Percentiles rank a stretch among this genome's conserved stretches.
These are phyloP conservation scores for Dioszegia crocea DNA, from an alignment of 768 basidiomycete genomes.

Conservation along the genomic window DNA sequence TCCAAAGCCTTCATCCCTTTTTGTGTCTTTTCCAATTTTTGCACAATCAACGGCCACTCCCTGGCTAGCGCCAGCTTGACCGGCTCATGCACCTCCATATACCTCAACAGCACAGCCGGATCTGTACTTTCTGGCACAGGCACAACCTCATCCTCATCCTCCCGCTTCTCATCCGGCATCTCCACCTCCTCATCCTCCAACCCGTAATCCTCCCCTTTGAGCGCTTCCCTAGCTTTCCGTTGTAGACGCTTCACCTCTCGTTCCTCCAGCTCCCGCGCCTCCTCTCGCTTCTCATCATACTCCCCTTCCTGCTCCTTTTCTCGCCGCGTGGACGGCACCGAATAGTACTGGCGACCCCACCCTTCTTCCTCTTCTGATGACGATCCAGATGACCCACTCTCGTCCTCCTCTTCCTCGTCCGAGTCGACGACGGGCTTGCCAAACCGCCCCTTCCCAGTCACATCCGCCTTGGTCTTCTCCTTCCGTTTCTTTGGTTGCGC, in stretches of 20 bases:
- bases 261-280: conserved; percentile 80
- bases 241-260: conserved; percentile 79
- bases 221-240: conserved; percentile 63
- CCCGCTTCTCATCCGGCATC: neutral
- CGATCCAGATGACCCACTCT: conserved; percentile 14
- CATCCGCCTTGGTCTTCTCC: conserved; percentile 26
- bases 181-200: conserved; percentile 51
- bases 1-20: conserved; percentile 45
- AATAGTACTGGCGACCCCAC: conserved; percentile 85
- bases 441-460: conserved; percentile 44
- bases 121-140: conserved; percentile 31
- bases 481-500: conserved; percentile 27
- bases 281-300: conserved; percentile 81
- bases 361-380: conserved; percentile 55
- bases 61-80: conserved; percentile 46
- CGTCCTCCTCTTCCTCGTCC: conserved; percentile 6
- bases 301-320: conserved; percentile 52
- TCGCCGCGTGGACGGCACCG: conserved; percentile 51
- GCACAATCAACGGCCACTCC: conserved; percentile 47
- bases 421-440: conserved; percentile 38
- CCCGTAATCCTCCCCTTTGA: conserved; percentile 72
- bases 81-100: conserved; percentile 43
- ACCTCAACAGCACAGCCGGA: conserved; percentile 29
- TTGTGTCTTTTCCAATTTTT: conserved; percentile 43
- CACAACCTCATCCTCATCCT: conserved; percentile 7